Evolutionary conservation across 495 filamentous ascomycete genomes (phyloP).

Genomic region (Lophiostoma macrostomum): DNA sequence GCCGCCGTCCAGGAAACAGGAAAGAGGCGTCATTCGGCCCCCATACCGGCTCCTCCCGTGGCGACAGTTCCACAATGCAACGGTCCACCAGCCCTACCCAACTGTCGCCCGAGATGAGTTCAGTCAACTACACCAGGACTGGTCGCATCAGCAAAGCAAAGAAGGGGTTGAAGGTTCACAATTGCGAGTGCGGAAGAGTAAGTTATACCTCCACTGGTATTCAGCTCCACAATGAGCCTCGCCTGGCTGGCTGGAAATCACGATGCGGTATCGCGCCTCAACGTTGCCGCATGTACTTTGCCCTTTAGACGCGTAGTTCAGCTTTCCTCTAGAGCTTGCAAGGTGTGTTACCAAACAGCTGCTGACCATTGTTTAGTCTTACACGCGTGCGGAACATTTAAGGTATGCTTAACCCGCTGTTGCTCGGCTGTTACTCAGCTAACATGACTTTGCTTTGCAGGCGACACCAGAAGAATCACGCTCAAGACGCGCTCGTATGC

Average conservation of each 20-base stretch:
- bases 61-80: conserved; percentile 32
- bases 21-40: conserved; percentile 30
- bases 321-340: not conserved
- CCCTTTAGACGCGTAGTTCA: not conserved
- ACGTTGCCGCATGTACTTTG: not conserved
- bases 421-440: not conserved
- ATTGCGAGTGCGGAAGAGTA: conserved; percentile 44
- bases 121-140: conserved; percentile 40
- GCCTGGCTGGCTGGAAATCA: conserved; percentile 9
- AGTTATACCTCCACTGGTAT: conserved; percentile 15
- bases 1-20: conserved; percentile 26
- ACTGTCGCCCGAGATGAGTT: conserved; percentile 19
- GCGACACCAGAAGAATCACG: conserved; percentile 85
- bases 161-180: conserved; percentile 41
- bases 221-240: not conserved
- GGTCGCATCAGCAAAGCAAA: conserved; percentile 44
- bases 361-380: conserved; percentile 33
- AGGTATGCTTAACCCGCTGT: conserved; percentile 49
- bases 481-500: conserved; percentile 65
- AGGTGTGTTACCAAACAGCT: not conserved
- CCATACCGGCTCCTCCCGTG: conserved; percentile 30
- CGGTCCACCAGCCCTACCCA: conserved; percentile 29
- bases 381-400: conserved; percentile 80
- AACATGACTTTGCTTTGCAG: conserved; percentile 43
- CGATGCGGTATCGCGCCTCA: conserved; percentile 1